phyloP scores from a whole-genome alignment of 768 basidiomycete genomes.

The Lepiota venenata region DNA sequence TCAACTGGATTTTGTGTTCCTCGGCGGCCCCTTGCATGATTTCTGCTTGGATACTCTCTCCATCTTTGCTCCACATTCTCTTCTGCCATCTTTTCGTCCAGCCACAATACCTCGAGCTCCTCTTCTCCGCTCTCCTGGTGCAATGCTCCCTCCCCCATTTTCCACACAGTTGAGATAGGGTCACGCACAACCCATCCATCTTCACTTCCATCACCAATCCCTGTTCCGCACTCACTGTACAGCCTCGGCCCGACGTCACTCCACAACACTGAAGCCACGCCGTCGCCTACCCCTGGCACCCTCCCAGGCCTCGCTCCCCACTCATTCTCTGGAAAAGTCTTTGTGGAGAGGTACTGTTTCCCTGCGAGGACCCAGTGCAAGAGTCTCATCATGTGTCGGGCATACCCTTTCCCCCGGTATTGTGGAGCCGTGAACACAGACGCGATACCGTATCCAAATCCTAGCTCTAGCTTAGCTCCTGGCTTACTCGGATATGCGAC shows the following conservation, averaged over 20 bases:
- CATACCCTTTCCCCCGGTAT: slow-evolving; percentile 55
- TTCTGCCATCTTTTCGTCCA: slow-evolving; percentile 28
- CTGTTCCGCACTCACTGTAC: slow-evolving; percentile 19
- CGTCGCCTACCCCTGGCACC: slow-evolving; percentile 14
- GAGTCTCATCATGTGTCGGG: slow-evolving; percentile 60
- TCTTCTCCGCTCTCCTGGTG: neutral
- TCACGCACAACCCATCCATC: slow-evolving; percentile 40
- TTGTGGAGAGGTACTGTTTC: slow-evolving; percentile 12
- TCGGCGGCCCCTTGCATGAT: slow-evolving; percentile 16
- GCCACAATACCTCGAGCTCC: slow-evolving; percentile 19
- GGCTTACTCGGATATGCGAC: slow-evolving; percentile 19
- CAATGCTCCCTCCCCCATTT: slow-evolving; percentile 15
- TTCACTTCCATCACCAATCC: slow-evolving; percentile 11
- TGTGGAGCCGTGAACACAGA: slow-evolving; percentile 51
- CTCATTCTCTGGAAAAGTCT: slow-evolving; percentile 18
- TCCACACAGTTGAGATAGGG: slow-evolving; percentile 35
- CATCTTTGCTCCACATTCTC: slow-evolving; percentile 37
- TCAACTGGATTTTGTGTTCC: slow-evolving; percentile 11
- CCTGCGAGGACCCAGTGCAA: slow-evolving; percentile 40
- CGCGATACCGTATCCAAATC: slow-evolving; percentile 49
- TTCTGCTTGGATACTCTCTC: slow-evolving; percentile 30
- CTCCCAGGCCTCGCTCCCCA: slow-evolving; percentile 24
- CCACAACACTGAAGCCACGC: slow-evolving; percentile 23
- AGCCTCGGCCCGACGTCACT: slow-evolving; percentile 25
- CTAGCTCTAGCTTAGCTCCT: slow-evolving; percentile 21